Conservation (phyloP, 352 stramenopile genomes). For the Globisporangium viniferum region DNA sequence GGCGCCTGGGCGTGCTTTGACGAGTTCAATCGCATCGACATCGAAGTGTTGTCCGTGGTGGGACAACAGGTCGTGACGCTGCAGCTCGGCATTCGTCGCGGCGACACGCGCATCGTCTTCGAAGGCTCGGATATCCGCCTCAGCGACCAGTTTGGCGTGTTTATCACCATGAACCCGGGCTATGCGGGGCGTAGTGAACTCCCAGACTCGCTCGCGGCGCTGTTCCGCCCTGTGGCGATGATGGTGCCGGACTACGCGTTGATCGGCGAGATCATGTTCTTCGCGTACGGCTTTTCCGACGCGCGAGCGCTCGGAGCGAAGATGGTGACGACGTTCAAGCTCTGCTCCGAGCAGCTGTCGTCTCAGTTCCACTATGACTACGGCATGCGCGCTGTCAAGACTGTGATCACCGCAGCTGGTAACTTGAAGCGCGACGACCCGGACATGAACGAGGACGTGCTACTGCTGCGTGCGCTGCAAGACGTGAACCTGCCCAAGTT, state of each 20-base stretch:
- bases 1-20: slow-evolving; percentile 92
- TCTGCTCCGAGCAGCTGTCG: slow-evolving; percentile 88
- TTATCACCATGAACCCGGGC: slow-evolving; percentile 91
- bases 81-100: slow-evolving; percentile 82
- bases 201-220: slow-evolving; percentile 77
- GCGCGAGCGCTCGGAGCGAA: slow-evolving; percentile 62
- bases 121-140: slow-evolving; percentile 94
- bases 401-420: slow-evolving; percentile 84
- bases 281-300: slow-evolving; percentile 79
- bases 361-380: slow-evolving; percentile 91
- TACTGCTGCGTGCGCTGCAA: slow-evolving; percentile 91
- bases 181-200: slow-evolving; percentile 87
- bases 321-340: slow-evolving; percentile 88
- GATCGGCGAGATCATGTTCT: slow-evolving; percentile 92
- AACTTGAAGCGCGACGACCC: slow-evolving; percentile 91
- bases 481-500: slow-evolving; percentile 97
- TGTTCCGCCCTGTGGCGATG: slow-evolving; percentile 89
- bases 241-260: slow-evolving; percentile 90
- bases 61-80: slow-evolving; percentile 92
- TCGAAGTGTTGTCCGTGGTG: slow-evolving; percentile 86
- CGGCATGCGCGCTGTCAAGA: slow-evolving; percentile 89
- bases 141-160: slow-evolving; percentile 88
- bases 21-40: slow-evolving; percentile 90
- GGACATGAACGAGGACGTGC: slow-evolving; percentile 91
- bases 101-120: slow-evolving; percentile 89